These are phyloP conservation scores for Lupinus albus DNA, from an alignment of 306 rosid genomes.

Conservation along the genomic window DNA sequence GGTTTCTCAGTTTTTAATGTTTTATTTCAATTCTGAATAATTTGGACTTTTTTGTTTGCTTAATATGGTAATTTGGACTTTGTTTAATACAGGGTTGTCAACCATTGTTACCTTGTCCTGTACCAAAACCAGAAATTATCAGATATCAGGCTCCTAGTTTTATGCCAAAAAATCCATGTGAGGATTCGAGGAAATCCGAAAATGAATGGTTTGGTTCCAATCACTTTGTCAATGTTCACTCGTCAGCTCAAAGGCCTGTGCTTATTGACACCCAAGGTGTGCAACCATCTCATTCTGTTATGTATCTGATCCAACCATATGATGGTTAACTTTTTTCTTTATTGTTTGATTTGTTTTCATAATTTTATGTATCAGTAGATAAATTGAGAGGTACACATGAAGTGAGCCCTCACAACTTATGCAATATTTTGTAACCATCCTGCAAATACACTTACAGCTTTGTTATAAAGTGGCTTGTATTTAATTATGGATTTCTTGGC, in stretches of 20 bases:
- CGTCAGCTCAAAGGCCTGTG: slow-evolving; percentile 52
- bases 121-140: slow-evolving; percentile 48
- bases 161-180: slow-evolving; percentile 45
- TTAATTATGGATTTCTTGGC: slow-evolving; percentile 18
- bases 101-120: slow-evolving; percentile 48
- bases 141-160: slow-evolving; percentile 51
- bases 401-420: background rate
- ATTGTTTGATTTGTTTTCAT: slow-evolving; percentile 1
- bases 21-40: background rate
- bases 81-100: slow-evolving; percentile 58
- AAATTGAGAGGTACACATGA: no score
- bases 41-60: slow-evolving; percentile 19
- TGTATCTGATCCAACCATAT: slow-evolving; percentile 34
- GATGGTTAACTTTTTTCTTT: slow-evolving; percentile 21
- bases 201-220: slow-evolving; percentile 47
- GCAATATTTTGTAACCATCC: slow-evolving; percentile 7
- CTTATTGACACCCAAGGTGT: slow-evolving; percentile 62
- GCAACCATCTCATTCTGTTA: slow-evolving; percentile 39
- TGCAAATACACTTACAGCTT: background rate
- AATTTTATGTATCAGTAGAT: background rate
- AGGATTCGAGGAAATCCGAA: slow-evolving; percentile 48
- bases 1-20: no score
- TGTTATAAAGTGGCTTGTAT: slow-evolving; percentile 21
- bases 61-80: slow-evolving; percentile 7
- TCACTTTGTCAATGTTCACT: slow-evolving; percentile 50